Evolutionary conservation across 208 protist genomes (phyloP).

Genomic region (Lotmaria passim): DNA sequence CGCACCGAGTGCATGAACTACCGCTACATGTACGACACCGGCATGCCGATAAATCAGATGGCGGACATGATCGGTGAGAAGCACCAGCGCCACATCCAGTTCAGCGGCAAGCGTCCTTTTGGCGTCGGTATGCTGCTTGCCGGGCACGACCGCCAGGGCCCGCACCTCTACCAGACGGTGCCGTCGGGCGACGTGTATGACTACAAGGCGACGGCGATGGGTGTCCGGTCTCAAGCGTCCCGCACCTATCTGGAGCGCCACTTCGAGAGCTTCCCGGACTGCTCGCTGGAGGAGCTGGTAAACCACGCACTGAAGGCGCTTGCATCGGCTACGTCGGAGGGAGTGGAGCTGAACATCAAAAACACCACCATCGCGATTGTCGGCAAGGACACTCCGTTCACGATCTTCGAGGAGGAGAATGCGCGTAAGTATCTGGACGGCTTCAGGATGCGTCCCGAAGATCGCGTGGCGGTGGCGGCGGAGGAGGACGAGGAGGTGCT

Average conservation of each 20-base stretch:
- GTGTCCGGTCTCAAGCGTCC: constrained; percentile 97
- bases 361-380: constrained; percentile 94
- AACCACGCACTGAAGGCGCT: constrained; percentile 94
- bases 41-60: constrained; percentile 76
- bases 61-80: constrained; percentile 91
- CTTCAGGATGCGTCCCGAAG: constrained; percentile 81
- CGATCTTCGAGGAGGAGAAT: constrained; percentile 83
- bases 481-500: constrained; percentile 74
- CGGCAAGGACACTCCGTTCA: constrained; percentile 88
- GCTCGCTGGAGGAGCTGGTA: constrained; percentile 91
- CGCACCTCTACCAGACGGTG: constrained; percentile 96
- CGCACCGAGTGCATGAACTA: constrained; percentile 98
- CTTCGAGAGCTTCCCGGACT: constrained; percentile 92
- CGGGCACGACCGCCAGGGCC: constrained; percentile 93
- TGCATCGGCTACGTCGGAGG: constrained; percentile 89
- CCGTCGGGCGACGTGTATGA: constrained; percentile 98
- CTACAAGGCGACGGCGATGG: constrained; percentile 98
- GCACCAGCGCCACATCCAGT: constrained; percentile 98
- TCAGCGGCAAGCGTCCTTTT: constrained; percentile 95
- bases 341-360: constrained; percentile 90
- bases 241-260: constrained; percentile 99
- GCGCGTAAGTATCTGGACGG: constrained; percentile 84
- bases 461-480: constrained; percentile 59
- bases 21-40: constrained; percentile 92
- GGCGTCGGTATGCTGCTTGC: constrained; percentile 99